Conservation (phyloP, 2,329 filamentous ascomycete genomes). For the Calonectria ilicicola region DNA sequence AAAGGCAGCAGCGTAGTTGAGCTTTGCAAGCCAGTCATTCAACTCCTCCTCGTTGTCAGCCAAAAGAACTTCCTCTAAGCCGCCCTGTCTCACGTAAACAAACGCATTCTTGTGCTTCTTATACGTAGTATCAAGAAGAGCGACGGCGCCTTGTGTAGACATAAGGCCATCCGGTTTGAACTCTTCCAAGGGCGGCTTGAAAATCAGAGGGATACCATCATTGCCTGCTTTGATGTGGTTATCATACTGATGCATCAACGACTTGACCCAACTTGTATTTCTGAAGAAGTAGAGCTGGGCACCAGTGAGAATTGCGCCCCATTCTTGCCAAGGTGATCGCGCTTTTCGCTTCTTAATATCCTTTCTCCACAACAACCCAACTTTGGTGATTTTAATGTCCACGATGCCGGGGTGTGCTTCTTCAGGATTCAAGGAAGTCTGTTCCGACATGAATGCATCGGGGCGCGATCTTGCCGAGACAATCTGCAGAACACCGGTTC, state of each 20-base stretch:
- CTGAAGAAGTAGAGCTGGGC: slow-evolving; percentile 97
- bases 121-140: slow-evolving; percentile 86
- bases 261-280: slow-evolving; percentile 93
- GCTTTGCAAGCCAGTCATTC: slow-evolving; percentile 95
- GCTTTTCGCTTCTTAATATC: slow-evolving; percentile 94
- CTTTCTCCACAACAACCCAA: slow-evolving; percentile 94
- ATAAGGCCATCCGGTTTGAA: slow-evolving; percentile 96
- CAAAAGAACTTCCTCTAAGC: slow-evolving; percentile 89
- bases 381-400: slow-evolving; percentile 97
- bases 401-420: slow-evolving; percentile 93
- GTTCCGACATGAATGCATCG: slow-evolving; percentile 93
- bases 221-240: slow-evolving; percentile 82
- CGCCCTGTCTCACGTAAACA: slow-evolving; percentile 86
- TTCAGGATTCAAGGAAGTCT: slow-evolving; percentile 84
- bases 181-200: slow-evolving; percentile 88
- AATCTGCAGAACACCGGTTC: slow-evolving; percentile 92
- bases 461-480: slow-evolving; percentile 93
- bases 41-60: slow-evolving; percentile 92
- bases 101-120: slow-evolving; percentile 98
- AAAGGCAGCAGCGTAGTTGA: slow-evolving; percentile 97
- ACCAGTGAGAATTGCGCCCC: slow-evolving; percentile 96
- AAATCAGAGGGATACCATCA: slow-evolving; percentile 82
- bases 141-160: slow-evolving; percentile 93
- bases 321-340: slow-evolving; percentile 97
- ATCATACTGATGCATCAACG: slow-evolving; percentile 89